phyloP scores from a whole-genome alignment of 2,329 filamentous ascomycete species.

The Westerdykella ornata region DNA sequence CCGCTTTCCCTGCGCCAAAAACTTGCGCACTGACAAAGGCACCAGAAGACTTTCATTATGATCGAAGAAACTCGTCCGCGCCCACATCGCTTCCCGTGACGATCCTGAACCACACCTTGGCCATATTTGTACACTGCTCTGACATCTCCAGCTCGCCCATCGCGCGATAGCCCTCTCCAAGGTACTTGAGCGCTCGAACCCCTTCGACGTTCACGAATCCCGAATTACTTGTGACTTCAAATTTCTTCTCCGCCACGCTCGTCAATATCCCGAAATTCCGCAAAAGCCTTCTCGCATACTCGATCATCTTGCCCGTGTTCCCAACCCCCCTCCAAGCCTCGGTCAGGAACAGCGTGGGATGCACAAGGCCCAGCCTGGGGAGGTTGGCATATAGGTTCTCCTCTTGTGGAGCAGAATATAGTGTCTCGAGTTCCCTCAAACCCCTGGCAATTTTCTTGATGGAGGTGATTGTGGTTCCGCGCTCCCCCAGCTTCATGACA shows the following conservation, averaged over 20 bases:
- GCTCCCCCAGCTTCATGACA: conserved; percentile 14
- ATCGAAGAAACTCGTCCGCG: conserved; percentile 12
- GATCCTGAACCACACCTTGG: conserved; percentile 12
- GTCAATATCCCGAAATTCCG: conserved; percentile 18
- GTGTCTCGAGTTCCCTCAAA: conserved; percentile 12
- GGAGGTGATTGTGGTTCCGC: conserved; percentile 11
- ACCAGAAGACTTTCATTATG: neutral
- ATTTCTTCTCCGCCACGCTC: conserved; percentile 1
- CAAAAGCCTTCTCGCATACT: conserved; percentile 15
- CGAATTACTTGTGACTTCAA: conserved; percentile 9
- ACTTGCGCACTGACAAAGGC: neutral
- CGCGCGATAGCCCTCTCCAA: conserved; percentile 13
- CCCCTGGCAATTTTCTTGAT: conserved; percentile 19
- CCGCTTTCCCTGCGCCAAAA: too few species aligned
- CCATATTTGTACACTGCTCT: conserved; percentile 10
- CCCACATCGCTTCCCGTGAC: conserved; percentile 19
- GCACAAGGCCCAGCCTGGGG: conserved; percentile 17
- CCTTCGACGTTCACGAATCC: conserved; percentile 21
- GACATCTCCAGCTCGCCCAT: conserved; percentile 9
- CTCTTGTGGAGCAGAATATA: conserved; percentile 8
- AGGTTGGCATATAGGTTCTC: conserved; percentile 11
- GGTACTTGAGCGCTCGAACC: conserved; percentile 16
- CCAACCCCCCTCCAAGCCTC: conserved; percentile 18
- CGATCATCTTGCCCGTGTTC: conserved; percentile 17
- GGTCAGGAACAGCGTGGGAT: conserved; percentile 18